Evolutionary conservation across 1,139 yeast genomes (phyloP), one percentile per base, ranked within the genome.

Genomic region (Pichia sp.): DNA sequence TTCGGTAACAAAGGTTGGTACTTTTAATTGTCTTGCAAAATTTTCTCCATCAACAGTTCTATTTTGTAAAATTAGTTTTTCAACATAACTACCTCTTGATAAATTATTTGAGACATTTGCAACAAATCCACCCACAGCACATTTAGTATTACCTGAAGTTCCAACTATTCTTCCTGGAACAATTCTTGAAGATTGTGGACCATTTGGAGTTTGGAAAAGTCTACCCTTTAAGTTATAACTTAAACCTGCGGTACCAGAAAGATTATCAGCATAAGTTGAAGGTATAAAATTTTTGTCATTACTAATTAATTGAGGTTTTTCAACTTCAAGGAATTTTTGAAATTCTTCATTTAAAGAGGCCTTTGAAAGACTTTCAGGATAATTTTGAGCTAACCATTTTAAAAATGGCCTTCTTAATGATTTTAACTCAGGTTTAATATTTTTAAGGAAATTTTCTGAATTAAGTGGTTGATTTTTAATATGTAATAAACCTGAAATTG

Each of bases 101-200:
- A 47, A 52, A 11, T 52, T 48, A 22, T 53, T 47, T 30, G 51
- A 39, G 3, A 60, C 51, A 16, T 50, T 42, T 6, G 62, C 80
- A 37, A 82, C 71, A 54, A 85, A 83, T n/a, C 95, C 95, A 57
- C 85, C 94, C 53, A 83, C 70, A 8, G 87, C 90, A 28, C 80
- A 82, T 42, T 71, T 73, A 48, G 74, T 69, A 39, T 68, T 57
- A 25, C 60, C 55, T 33, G 60, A 62, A 27, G 61, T 65, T 41
- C 69, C 73, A 35, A 83, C 68, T 38, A 77, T 66, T 68, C 96
- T 80, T 50, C 94, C 96, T 16, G 85, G 84, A 12, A 79, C 81
- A 32, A 82, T 69, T 46, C 70, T 69, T 31, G 78, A 77, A 47
- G 76, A 70, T 45, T 73, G 68, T 34, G 82, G 67, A 40, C 96